Conservation (phyloP, 169 alveolate species). For the Eimeria sp. region DNA sequence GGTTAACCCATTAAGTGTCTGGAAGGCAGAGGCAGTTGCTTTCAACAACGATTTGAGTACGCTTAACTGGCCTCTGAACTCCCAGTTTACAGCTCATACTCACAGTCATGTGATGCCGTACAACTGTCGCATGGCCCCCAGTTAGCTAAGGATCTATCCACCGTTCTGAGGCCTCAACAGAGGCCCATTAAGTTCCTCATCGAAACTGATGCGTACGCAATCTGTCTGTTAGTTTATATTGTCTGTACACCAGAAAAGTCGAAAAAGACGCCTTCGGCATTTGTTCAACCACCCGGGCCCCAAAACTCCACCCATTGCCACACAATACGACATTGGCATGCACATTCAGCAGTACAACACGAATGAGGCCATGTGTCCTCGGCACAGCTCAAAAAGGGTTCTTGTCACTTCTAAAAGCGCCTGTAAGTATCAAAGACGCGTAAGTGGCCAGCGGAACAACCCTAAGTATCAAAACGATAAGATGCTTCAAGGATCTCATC, state of each 20-base stretch:
- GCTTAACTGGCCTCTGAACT: not conserved
- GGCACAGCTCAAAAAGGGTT: not conserved
- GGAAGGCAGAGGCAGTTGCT: no score
- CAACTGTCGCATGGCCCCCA: not conserved
- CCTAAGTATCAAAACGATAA: not conserved
- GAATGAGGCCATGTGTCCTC: not conserved
- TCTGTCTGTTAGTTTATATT: not conserved
- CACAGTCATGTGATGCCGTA: not conserved
- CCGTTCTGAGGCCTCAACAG: not conserved
- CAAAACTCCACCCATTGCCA: not conserved
- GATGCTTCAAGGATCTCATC: not conserved
- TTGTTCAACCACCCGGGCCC: not conserved
- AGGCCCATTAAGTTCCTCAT: not conserved
- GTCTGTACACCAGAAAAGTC: not conserved
- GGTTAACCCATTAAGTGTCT: no score
- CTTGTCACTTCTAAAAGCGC: not conserved
- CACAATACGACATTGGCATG: not conserved
- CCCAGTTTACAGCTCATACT: not conserved
- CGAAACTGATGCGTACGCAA: not conserved
- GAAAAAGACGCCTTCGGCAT: not conserved
- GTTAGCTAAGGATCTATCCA: not conserved
- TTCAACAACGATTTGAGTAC: no score
- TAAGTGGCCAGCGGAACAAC: not conserved
- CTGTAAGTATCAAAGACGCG: not conserved
- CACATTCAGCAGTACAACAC: not conserved